Conservation (phyloP, 2,329 filamentous ascomycete genomes). For the Zalaria obscura region DNA sequence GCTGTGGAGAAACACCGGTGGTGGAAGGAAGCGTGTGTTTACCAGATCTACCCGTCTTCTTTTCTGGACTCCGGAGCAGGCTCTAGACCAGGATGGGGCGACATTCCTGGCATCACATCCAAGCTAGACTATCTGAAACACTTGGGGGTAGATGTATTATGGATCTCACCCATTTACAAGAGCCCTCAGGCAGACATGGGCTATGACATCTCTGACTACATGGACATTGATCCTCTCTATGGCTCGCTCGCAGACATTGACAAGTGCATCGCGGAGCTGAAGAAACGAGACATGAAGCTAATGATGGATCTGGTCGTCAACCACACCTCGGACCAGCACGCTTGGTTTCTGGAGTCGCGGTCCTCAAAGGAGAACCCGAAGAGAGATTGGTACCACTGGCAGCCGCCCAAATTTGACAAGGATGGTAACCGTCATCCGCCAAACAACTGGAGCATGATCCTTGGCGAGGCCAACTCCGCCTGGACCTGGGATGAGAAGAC, state of each 20-base stretch:
- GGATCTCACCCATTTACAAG: constrained; percentile 46
- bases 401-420: constrained; percentile 37
- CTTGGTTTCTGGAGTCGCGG: constrained; percentile 44
- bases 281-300: constrained; percentile 31
- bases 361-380: constrained; percentile 37
- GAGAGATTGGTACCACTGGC: constrained; percentile 54
- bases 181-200: constrained; percentile 41
- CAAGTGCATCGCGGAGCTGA: constrained; percentile 25
- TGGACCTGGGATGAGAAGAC: constrained; percentile 34
- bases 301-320: constrained; percentile 36
- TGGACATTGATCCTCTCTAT: constrained; percentile 32
- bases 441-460: constrained; percentile 35
- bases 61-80: constrained; percentile 45
- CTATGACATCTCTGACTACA: constrained; percentile 27
- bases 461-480: constrained; percentile 23
- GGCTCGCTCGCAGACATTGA: constrained; percentile 33
- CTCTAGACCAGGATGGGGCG: constrained; percentile 39
- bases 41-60: constrained; percentile 40
- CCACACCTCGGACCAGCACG: constrained; percentile 34
- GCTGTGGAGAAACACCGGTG: constrained; percentile 12
- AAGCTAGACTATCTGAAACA: constrained; percentile 50
- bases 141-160: constrained; percentile 47
- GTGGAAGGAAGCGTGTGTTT: constrained; percentile 26
- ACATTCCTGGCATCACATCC: constrained; percentile 49
- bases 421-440: constrained; percentile 42